These are phyloP conservation scores for Teratosphaeria zuluensis DNA, from an alignment of 2,329 filamentous ascomycete species.

Conservation along the genomic window DNA sequence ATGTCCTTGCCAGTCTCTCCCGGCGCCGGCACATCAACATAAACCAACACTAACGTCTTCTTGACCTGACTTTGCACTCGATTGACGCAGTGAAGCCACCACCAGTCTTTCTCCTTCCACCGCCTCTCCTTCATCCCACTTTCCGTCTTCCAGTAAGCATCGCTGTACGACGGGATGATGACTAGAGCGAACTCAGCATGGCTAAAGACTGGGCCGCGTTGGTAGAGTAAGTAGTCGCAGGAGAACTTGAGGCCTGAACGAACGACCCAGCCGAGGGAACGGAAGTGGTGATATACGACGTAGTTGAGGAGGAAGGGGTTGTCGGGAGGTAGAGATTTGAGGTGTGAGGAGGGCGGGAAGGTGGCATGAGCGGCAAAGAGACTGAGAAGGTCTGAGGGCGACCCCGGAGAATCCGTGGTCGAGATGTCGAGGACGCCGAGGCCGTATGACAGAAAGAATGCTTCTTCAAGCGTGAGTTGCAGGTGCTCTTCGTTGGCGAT, in stretches of 20 bases:
- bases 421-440: constrained; percentile 61
- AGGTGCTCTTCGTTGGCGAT: constrained; percentile 65
- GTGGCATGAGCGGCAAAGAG: constrained; percentile 40
- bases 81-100: constrained; percentile 81
- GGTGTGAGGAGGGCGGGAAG: constrained; percentile 29
- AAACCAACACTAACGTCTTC: constrained; percentile 82
- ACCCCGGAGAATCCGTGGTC: constrained; percentile 9
- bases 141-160: constrained; percentile 57
- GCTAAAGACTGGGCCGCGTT: constrained; percentile 83
- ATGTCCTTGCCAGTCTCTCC: constrained; percentile 26
- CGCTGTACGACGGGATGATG: constrained; percentile 70
- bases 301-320: constrained; percentile 82
- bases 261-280: constrained; percentile 89
- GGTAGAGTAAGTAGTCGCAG: constrained; percentile 89
- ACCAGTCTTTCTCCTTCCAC: constrained; percentile 50
- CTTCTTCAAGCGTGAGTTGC: constrained; percentile 83
- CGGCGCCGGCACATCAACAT: constrained; percentile 80
- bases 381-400: constrained; percentile 38
- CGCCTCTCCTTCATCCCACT: constrained; percentile 28
- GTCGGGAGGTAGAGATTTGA: constrained; percentile 44
- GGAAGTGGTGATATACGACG: constrained; percentile 88
- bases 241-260: constrained; percentile 90
- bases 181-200: constrained; percentile 89
- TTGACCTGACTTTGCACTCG: constrained; percentile 80
- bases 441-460: constrained; percentile 78